Base-by-base conservation (phyloP, 306 rosid species). In the Medicago ruthenica region DNA sequence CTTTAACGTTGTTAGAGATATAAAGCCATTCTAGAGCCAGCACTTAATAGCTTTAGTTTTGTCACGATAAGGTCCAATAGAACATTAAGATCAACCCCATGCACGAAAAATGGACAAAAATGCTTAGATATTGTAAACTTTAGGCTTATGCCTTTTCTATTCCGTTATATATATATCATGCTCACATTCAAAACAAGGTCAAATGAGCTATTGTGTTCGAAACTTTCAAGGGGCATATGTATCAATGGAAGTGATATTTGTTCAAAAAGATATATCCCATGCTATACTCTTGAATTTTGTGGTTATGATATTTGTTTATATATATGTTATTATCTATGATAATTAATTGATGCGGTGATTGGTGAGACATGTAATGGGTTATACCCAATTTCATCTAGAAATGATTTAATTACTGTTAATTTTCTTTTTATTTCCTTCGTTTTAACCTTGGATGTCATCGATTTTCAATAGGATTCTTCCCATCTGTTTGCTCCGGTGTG, bases 401-500 rank as follows among this genome's bases (percentile, higher is more conserved):
- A 48, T 48, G 54, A 14, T 48, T 48, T 48, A 48, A 48, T 15
- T 36, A n/a, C 51, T 21, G 39, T 15, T 1, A 5, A 7, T 66
- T 75, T 50, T 57, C 41, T 40, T 61, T 71, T 6, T 61, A 39
- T 81, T 47, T 74, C 39, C 47, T 70, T 58, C 51, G 58, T 60
- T 27, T 66, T 3, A 76, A 73, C 78, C 41, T 41, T 74, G 67
- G 60, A 27, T 31, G 18, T 22, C 13, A 16, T 62, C 69, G 66
- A 51, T 79, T 76, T 67, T 60, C 44, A 55, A 81, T 37, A 92
- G 99, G 92, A 36, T 84, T 85, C 79, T 88, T 80, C 77, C 97
- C 97, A 69, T 95, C 99, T 75, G 85, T 92, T 77, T 84, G 88
- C 87, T 88, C 91, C 36, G 99, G 99, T 62, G 97, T 89, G 82